Evolutionary conservation across 805 yeast genomes (phyloP), one percentile per base, ranked within the genome.

Genomic region (Limtongozyma cylindracea): DNA sequence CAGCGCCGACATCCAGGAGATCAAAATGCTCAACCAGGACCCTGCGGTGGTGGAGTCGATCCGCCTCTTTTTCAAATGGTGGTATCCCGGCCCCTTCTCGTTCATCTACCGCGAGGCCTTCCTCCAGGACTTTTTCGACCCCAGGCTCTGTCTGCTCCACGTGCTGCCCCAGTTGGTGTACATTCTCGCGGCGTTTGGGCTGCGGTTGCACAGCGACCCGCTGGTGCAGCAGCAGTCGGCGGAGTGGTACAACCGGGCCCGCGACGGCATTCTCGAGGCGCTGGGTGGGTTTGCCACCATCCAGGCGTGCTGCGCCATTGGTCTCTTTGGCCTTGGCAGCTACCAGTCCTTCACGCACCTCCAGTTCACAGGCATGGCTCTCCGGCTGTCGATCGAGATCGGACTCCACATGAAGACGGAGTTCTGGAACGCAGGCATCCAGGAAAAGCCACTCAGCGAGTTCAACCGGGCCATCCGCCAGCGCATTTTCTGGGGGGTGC

Each of bases 71-170:
- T 29, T 29, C 20, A 24, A 27, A 15, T 29, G 31, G 31, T 30
- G 25, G 24, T 29, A 29, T 20, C 31, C 31, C 2, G 31, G 27
- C 20, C 23, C 27, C 25, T 30, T 27, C 18, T 25, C 30, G n/a
- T 29, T 29, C 17, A 25, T 29, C 9, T 29, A 27, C 20, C 24
- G 31, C 9, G 31, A 29, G 12, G 31, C 31, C 11, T 29, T 29
- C 17, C 24, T 29, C 12, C 25, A 27, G 4, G 31, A 29, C 17
- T 29, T 29, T 17, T 25, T 22, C 16, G 24, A 29, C 17, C 26
- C 30, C 10, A 22, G 27, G 11, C 23, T 28, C 6, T 14, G 18
- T 12, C 25, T 24, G 10, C 22, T 25, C 11, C 27, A 29, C 21
- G 21, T 26, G 20, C 25, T 30, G 8, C 19, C 24, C 4, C 29